These are phyloP conservation scores for Dryas integrifolia DNA, from an alignment of 331 rosid genomes.

Conservation along the genomic window DNA sequence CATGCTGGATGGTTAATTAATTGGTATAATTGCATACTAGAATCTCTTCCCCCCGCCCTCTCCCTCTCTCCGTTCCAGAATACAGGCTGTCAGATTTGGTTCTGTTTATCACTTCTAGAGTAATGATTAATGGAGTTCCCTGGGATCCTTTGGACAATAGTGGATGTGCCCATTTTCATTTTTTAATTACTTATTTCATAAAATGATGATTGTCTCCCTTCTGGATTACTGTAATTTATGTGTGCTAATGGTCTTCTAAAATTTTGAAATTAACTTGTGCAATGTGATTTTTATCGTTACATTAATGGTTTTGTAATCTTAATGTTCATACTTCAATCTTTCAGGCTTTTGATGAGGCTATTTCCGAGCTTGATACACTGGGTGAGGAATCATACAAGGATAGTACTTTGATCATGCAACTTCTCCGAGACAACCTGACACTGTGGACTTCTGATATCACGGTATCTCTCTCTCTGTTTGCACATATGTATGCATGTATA, in stretches of 20 bases:
- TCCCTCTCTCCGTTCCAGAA: no score
- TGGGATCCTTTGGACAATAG: neutral
- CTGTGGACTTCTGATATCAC: constrained; percentile 94
- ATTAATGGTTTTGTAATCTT: neutral
- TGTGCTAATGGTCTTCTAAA: no score
- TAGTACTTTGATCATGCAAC: constrained; percentile 95
- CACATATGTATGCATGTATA: neutral
- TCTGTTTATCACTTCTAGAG: neutral
- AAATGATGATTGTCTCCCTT: neutral
- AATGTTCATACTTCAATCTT: neutral
- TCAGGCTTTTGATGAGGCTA: constrained; percentile 96
- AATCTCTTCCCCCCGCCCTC: neutral
- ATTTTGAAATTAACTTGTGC: neutral
- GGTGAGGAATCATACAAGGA: constrained; percentile 98
- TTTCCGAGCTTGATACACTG: constrained; percentile 83
- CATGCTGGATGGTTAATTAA: no score
- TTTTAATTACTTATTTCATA: no score
- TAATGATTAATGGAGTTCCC: neutral
- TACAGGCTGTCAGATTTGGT: neutral
- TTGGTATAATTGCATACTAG: no score
- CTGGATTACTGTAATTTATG: neutral
- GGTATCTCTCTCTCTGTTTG: constrained; percentile 41
- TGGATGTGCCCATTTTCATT: neutral
- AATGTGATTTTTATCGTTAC: neutral
- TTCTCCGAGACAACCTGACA: constrained; percentile 89